A percentile compares a stretch with the other conserved stretches of the same genome.
Conservation (phyloP, 805 yeast genomes). For the Zygosaccharomyces bailii region DNA sequence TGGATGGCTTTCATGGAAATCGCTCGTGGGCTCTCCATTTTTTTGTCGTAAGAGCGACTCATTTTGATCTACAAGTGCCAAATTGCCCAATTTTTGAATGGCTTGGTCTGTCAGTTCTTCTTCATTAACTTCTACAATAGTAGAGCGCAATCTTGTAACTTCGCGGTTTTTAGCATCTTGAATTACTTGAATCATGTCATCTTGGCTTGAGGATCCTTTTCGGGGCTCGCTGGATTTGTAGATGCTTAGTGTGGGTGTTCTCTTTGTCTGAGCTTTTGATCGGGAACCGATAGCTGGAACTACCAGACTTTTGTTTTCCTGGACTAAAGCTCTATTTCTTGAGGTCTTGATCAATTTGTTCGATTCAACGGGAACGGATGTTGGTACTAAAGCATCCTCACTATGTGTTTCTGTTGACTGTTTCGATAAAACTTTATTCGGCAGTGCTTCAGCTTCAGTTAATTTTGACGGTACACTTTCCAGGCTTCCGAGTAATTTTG, state of each 20-base stretch:
- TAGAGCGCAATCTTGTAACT: slow-evolving; percentile 26
- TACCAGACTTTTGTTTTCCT: too few relatives aligned
- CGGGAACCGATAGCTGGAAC: too few relatives aligned
- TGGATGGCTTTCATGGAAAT: slow-evolving; percentile 6
- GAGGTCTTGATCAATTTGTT: too few relatives aligned
- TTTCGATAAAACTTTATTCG: too few relatives aligned
- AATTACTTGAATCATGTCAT: slow-evolving; percentile 33
- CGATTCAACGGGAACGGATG: too few relatives aligned
- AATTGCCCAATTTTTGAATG: slow-evolving; percentile 30
- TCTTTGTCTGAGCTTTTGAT: not conserved
- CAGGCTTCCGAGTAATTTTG: too few relatives aligned
- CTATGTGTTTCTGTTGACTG: too few relatives aligned
- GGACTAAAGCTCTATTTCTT: too few relatives aligned
- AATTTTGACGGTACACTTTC: too few relatives aligned
- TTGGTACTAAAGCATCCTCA: too few relatives aligned
- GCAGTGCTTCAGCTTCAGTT: too few relatives aligned
- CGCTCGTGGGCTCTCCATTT: not conserved
- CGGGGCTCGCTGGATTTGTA: not conserved
- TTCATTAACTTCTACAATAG: slow-evolving; percentile 27
- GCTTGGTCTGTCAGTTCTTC: slow-evolving; percentile 34
- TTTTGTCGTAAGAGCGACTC: slow-evolving; percentile 22
- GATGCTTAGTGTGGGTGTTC: slow-evolving; percentile 9
- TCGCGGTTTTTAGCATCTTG: slow-evolving; percentile 33
- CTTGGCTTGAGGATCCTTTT: slow-evolving; percentile 1
- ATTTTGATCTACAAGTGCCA: slow-evolving; percentile 38